These are phyloP conservation scores for Pythium dissotocum DNA, from an alignment of 352 stramenopile species.

Conservation along the genomic window DNA sequence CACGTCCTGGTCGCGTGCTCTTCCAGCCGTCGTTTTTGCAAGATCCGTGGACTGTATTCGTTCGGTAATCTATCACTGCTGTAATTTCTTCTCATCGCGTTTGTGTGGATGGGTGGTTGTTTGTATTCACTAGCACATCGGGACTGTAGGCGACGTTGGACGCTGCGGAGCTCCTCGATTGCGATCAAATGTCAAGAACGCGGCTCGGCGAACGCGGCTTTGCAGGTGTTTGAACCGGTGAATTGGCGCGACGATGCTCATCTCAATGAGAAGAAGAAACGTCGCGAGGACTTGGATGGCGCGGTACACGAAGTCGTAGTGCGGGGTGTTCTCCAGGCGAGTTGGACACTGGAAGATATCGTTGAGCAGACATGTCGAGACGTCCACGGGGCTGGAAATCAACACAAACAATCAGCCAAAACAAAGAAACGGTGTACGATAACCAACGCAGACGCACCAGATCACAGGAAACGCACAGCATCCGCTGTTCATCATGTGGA, in stretches of 20 bases:
- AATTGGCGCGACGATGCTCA: slow-evolving; percentile 43
- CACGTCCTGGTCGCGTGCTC: slow-evolving; percentile 48
- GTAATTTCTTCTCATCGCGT: slow-evolving; percentile 3
- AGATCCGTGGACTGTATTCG: slow-evolving; percentile 51
- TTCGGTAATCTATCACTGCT: slow-evolving; percentile 6
- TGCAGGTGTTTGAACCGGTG: slow-evolving; percentile 46
- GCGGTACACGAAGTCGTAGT: slow-evolving; percentile 45
- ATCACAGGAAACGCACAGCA: slow-evolving; percentile 55
- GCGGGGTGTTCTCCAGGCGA: slow-evolving; percentile 27
- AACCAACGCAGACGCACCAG: slow-evolving; percentile 35
- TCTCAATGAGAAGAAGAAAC: slow-evolving; percentile 36
- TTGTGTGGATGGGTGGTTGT: slow-evolving; percentile 21
- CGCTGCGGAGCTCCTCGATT: slow-evolving; percentile 9
- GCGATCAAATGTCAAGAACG: slow-evolving; percentile 44
- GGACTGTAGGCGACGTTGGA: background rate
- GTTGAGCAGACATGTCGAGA: slow-evolving; percentile 31
- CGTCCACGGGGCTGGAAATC: slow-evolving; percentile 40
- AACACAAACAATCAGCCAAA: background rate
- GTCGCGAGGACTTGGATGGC: slow-evolving; percentile 46
- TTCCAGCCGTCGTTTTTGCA: slow-evolving; percentile 74
- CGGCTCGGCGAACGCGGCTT: slow-evolving; percentile 38
- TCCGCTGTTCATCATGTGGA: slow-evolving; percentile 44
- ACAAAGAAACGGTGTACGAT: background rate
- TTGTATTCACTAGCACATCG: background rate
- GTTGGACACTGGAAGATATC: slow-evolving; percentile 47